Base-by-base conservation (phyloP, 2,329 filamentous ascomycete genomes). In the Pseudogymnoascus sp. region DNA sequence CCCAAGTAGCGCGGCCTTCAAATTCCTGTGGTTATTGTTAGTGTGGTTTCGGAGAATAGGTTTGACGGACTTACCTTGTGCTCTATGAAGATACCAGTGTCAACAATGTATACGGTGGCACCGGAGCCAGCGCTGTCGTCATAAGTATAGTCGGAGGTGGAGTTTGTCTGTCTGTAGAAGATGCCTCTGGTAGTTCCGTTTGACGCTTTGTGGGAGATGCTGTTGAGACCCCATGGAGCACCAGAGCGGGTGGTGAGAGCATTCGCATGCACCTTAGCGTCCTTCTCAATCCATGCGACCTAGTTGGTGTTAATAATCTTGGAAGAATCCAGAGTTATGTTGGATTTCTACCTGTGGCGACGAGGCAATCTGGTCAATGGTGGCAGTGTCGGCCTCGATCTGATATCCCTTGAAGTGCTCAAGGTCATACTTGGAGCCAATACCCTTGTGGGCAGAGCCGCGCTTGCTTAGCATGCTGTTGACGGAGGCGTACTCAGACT, bases 381-480 rank as follows among this genome's bases (percentile, higher is more conserved):
- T 67, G 13, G 61, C 64, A 7, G 39, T 59, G 63, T 72, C 68
- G 9, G 70, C 67, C 1, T 61, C 61, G 41, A 72, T 64, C 25
- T 69, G 65, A 42, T 70, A 72, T 12, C 71, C 71, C 59, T 69
- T 68, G 36, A 72, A 66, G 25, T 58, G 48, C 5, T 44, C 44
- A 35, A 71, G 66, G n/a, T 66, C 62, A 42, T 68, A 72, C 2
- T 63, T 69, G 9, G 67, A 68, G 60, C 67, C 68, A 61, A 72
- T 65, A 29, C 67, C 66, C 59, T 31, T 31, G 55, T 51, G 35
- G 35, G 61, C 81, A 55, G 84, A 68, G 71, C 85, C 85, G 67
- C 83, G 81, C 74, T 82, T 85, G 71, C 80, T 75, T 62, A 87
- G 72, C 48, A 79, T 72, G 42, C 76, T 70, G 62, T 75, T 77